Conservation (phyloP, 2,329 filamentous ascomycete species). For the Paraphoma sp. region DNA sequence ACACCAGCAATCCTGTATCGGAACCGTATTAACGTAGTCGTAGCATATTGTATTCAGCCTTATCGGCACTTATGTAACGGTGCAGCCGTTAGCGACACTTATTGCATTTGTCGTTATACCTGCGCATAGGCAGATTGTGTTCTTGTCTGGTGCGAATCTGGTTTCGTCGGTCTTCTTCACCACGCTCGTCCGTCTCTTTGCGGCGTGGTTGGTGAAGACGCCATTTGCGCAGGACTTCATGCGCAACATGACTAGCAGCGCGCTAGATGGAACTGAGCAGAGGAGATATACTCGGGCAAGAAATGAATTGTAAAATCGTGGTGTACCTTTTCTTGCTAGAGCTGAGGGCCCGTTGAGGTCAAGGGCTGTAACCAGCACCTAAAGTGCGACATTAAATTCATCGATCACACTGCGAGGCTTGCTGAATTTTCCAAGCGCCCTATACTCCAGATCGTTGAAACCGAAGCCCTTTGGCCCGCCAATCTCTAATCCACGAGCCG, state of each 20-base stretch:
- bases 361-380: neutral
- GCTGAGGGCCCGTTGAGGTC: too few species aligned
- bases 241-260: conserved; percentile 5
- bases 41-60: conserved; percentile 6
- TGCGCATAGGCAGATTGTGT: conserved; percentile 20
- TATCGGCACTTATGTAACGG: conserved; percentile 4
- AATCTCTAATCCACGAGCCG: conserved; percentile 1
- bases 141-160: conserved; percentile 10
- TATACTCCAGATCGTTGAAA: conserved; percentile 1
- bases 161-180: conserved; percentile 7
- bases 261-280: neutral
- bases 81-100: conserved; percentile 6
- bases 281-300: neutral
- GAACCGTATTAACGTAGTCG: neutral
- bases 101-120: conserved; percentile 15
- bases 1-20: neutral
- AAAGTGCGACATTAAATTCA: neutral
- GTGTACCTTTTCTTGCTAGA: too few species aligned
- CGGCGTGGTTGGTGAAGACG: conserved; percentile 17
- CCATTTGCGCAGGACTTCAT: conserved; percentile 7
- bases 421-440: neutral
- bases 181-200: conserved; percentile 5
- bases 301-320: neutral
- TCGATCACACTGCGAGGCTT: conserved; percentile 4
- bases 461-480: conserved; percentile 8